These are phyloP conservation scores for Penicillium lividum DNA, from an alignment of 495 filamentous ascomycete species.

Conservation along the genomic window DNA sequence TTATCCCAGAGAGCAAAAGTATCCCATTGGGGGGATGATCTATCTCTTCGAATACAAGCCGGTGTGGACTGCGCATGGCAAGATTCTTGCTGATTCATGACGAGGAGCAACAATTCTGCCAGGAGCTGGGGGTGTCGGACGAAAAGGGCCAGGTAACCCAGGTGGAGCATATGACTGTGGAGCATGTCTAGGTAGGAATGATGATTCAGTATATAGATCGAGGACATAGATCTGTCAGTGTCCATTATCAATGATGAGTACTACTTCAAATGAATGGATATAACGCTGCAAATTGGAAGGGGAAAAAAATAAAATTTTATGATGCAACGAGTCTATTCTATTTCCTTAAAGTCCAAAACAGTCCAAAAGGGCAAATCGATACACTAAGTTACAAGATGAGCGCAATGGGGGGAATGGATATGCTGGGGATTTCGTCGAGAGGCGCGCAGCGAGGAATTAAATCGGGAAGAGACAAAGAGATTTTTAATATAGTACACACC, in stretches of 20 bases:
- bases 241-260: too few species aligned
- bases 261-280: neutral
- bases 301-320: conserved; percentile 13
- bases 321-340: conserved; percentile 35
- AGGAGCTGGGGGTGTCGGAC: conserved; percentile 27
- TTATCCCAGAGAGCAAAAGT: conserved; percentile 66
- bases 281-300: neutral
- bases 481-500: conserved; percentile 34
- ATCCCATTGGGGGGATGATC: conserved; percentile 50
- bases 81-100: conserved; percentile 29
- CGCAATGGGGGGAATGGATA: conserved; percentile 31
- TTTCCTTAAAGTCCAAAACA: conserved; percentile 15
- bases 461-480: conserved; percentile 19
- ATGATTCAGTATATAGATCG: too few species aligned
- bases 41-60: conserved; percentile 59
- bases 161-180: neutral
- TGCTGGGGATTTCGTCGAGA: conserved; percentile 28
- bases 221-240: too few species aligned
- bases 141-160: neutral
- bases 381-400: conserved; percentile 39
- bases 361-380: conserved; percentile 30
- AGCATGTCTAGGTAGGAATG: neutral
- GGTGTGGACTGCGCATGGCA: conserved; percentile 51
- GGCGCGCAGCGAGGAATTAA: conserved; percentile 12
- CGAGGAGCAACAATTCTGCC: conserved; percentile 37